Percentiles rank a stretch among this genome's conserved stretches.
Evolutionary conservation across 441 rosid genomes (phyloP).

Genomic region (Adansonia madagascariensis): DNA sequence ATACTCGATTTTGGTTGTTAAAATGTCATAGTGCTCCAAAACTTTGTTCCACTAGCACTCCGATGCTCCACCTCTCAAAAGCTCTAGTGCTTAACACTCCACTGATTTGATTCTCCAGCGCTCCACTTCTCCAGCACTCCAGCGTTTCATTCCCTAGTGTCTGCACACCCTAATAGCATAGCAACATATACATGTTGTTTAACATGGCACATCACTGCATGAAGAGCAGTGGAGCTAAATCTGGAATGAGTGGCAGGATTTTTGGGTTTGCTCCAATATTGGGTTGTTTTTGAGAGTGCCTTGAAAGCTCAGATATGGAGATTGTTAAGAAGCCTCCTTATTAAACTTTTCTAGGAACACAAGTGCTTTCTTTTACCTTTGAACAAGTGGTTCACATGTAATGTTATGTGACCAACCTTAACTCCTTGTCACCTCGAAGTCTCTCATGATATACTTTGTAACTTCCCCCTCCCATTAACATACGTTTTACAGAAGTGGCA

Average conservation of each 20-base stretch:
- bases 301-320: neutral
- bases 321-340: slow-evolving; percentile 1
- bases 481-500: neutral
- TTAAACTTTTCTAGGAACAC: neutral
- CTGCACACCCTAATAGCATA: neutral
- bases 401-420: neutral
- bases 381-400: neutral
- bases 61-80: neutral
- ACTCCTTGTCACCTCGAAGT: neutral
- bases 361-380: neutral
- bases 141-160: neutral
- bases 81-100: neutral
- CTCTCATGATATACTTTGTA: neutral
- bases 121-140: neutral
- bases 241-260: neutral
- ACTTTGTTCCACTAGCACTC: neutral
- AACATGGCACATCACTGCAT: neutral
- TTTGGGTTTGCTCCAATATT: neutral
- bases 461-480: neutral
- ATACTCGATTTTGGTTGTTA: neutral
- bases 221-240: slow-evolving; percentile 3
- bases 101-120: neutral
- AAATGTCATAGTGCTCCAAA: neutral
- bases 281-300: neutral
- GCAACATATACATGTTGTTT: neutral